phyloP scores from a whole-genome alignment of 352 stramenopile species.

The Phytophthora crassamura region DNA sequence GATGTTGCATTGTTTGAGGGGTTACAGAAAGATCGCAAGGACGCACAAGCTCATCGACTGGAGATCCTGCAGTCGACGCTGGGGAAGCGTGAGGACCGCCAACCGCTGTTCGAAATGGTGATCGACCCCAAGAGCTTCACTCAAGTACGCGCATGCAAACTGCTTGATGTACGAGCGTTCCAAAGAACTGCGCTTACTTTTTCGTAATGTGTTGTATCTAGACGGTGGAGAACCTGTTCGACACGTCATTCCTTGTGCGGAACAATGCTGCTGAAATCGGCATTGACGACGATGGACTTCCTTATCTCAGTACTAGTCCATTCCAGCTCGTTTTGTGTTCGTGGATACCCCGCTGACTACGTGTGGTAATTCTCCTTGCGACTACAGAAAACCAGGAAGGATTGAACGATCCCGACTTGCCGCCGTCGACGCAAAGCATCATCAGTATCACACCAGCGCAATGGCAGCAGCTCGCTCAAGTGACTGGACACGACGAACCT shows the following conservation, averaged over 20 bases:
- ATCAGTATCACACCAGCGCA: slow-evolving; percentile 82
- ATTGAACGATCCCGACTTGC: slow-evolving; percentile 50
- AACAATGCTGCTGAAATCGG: slow-evolving; percentile 75
- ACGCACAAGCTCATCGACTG: slow-evolving; percentile 76
- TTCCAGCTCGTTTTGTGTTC: neutral
- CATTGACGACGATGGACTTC: slow-evolving; percentile 60
- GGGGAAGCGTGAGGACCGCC: slow-evolving; percentile 34
- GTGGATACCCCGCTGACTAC: slow-evolving; percentile 2
- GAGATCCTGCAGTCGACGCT: slow-evolving; percentile 75
- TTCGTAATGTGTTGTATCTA: slow-evolving; percentile 15
- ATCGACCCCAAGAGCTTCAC: slow-evolving; percentile 80
- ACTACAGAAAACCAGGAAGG: slow-evolving; percentile 72
- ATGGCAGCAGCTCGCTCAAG: slow-evolving; percentile 62
- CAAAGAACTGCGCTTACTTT: too few relatives aligned
- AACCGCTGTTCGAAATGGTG: slow-evolving; percentile 76
- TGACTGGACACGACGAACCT: slow-evolving; percentile 55
- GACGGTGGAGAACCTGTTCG: slow-evolving; percentile 88
- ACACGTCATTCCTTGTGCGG: slow-evolving; percentile 84
- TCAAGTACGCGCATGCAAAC: slow-evolving; percentile 44
- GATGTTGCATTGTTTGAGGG: slow-evolving; percentile 4
- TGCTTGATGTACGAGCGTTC: neutral
- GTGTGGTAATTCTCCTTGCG: slow-evolving; percentile 3
- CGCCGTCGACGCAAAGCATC: slow-evolving; percentile 74
- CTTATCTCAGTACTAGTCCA: slow-evolving; percentile 64
- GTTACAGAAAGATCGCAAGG: slow-evolving; percentile 73